Conservation (phyloP, 2,329 filamentous ascomycete genomes). For the Pseudocercospora eumusae region DNA sequence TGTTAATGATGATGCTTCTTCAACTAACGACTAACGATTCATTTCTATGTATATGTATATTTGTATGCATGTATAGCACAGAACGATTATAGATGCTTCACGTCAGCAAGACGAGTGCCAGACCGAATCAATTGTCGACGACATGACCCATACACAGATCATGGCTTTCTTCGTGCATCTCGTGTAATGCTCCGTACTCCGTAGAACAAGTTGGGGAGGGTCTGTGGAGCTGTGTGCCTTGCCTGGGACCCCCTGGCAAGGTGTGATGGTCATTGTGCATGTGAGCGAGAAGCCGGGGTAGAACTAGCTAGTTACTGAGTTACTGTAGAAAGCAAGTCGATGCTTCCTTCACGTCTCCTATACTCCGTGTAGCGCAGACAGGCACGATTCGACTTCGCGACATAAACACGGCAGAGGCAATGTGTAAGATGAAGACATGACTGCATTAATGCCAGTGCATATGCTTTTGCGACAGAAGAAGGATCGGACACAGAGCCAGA, state of each 20-base stretch:
- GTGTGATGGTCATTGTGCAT: constrained; percentile 1
- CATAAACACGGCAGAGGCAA: background rate
- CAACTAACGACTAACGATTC: background rate
- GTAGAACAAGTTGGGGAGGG: background rate
- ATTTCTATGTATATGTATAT: background rate
- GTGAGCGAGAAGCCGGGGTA: background rate
- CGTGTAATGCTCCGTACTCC: no score
- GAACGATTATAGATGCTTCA: constrained; percentile 1
- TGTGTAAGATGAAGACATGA: background rate
- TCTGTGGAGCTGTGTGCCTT: no score
- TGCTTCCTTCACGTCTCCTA: background rate
- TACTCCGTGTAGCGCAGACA: background rate
- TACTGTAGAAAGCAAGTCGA: background rate
- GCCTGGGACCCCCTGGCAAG: background rate
- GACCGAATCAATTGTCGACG: background rate
- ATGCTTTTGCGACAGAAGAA: background rate
- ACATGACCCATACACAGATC: background rate
- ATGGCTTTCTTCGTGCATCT: background rate
- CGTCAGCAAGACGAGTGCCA: background rate
- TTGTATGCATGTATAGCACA: background rate
- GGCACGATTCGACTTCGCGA: background rate
- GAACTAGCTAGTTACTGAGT: no score
- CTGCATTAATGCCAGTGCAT: background rate
- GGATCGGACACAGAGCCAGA: background rate
- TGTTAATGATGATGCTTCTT: background rate